A percentile compares a stretch with the other conserved stretches of the same genome.
Evolutionary conservation across 805 yeast genomes (phyloP).

Genomic region (Candida ponderosae): DNA sequence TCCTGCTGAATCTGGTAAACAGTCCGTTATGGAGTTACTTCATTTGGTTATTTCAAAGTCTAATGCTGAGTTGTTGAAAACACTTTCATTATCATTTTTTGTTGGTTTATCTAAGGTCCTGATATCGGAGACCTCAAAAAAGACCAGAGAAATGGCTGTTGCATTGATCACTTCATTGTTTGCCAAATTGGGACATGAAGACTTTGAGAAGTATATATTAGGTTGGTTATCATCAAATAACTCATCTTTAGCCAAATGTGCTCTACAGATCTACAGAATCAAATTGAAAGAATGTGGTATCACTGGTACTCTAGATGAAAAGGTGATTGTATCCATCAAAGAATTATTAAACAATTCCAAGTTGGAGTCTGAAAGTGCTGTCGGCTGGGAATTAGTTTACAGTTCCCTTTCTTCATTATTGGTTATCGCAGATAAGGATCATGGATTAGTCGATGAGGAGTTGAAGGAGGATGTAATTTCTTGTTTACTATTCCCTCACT

Average conservation of each 20-base stretch:
- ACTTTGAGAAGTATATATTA: conserved; percentile 27
- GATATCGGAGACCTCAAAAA: conserved; percentile 68
- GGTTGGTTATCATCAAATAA: conserved; percentile 60
- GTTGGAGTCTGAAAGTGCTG: conserved; percentile 30
- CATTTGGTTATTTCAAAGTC: conserved; percentile 63
- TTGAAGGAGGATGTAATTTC: conserved; percentile 36
- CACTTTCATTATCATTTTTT: conserved; percentile 68
- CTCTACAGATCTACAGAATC: conserved; percentile 64
- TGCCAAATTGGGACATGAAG: conserved; percentile 33
- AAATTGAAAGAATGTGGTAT: conserved; percentile 34
- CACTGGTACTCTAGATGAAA: conserved; percentile 38
- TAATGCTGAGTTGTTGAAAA: conserved; percentile 47
- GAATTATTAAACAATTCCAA: conserved; percentile 26
- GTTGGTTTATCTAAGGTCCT: conserved; percentile 73
- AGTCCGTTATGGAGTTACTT: conserved; percentile 83
- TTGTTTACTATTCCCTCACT: conserved; percentile 72
- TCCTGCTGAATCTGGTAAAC: conserved; percentile 80
- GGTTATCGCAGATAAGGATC: conserved; percentile 29
- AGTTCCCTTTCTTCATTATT: conserved; percentile 48
- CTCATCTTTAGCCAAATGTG: conserved; percentile 54
- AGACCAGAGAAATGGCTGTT: conserved; percentile 80
- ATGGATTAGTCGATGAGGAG: conserved; percentile 18
- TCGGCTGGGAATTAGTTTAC: conserved; percentile 76
- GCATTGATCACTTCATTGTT: conserved; percentile 50
- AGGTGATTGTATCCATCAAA: conserved; percentile 28